Evolutionary conservation across 805 yeast genomes (phyloP).

Genomic region (Sugiyamaella marilandica): DNA sequence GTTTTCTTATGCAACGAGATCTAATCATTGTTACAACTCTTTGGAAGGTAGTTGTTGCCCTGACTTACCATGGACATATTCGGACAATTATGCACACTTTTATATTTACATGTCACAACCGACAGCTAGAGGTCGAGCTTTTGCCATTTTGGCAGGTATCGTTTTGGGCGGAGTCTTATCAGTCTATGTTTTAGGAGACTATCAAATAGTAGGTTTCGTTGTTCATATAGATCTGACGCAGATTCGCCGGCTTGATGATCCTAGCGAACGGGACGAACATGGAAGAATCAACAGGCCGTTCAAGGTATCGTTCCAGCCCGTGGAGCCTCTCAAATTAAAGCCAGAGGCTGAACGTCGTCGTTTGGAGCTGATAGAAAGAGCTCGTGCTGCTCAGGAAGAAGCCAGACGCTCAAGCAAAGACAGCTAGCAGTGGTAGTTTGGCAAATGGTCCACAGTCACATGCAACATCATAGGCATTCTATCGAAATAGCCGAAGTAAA

Average conservation of each 20-base stretch:
- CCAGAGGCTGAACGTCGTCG: conserved; percentile 23
- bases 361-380: neutral
- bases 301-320: conserved; percentile 26
- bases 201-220: conserved; percentile 24
- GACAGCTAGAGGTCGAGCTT: conserved; percentile 26
- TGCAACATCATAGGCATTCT: too few relatives aligned
- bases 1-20: too few relatives aligned
- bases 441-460: too few relatives aligned
- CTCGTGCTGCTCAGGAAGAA: neutral
- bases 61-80: conserved; percentile 1
- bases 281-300: conserved; percentile 17
- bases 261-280: conserved; percentile 19
- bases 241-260: conserved; percentile 29
- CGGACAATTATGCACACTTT: neutral
- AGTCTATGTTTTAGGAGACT: conserved; percentile 26
- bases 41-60: neutral
- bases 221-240: neutral
- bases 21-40: too few relatives aligned
- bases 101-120: conserved; percentile 18
- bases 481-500: too few relatives aligned
- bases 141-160: conserved; percentile 27
- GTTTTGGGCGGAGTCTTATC: conserved; percentile 26
- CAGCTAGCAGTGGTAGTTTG: too few relatives aligned
- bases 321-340: conserved; percentile 27
- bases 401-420: neutral